Conservation (phyloP, 2,329 filamentous ascomycete species). For the Elsinoe arachidis region DNA sequence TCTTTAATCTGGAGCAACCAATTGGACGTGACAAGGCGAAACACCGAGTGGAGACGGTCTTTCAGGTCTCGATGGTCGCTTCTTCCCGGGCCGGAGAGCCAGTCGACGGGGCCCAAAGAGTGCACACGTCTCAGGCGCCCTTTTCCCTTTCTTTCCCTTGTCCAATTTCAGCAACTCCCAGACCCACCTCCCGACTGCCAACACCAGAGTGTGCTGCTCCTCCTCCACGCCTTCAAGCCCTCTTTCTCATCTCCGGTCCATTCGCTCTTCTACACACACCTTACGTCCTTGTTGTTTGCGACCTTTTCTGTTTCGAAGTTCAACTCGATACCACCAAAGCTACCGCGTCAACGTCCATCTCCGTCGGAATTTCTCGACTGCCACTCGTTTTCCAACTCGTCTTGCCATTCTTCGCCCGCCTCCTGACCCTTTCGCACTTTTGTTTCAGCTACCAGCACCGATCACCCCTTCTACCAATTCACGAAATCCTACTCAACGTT, state of each 20-base stretch:
- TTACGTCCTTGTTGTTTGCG: not conserved
- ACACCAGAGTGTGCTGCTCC: too few species aligned
- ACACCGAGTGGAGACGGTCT: not conserved
- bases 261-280: not conserved
- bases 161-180: constrained; percentile 7
- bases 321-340: too few species aligned
- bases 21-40: constrained; percentile 1
- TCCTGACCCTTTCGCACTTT: not conserved
- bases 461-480: constrained; percentile 7
- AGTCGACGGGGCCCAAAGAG: too few species aligned
- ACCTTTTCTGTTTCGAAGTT: not conserved
- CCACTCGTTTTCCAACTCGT: constrained; percentile 10
- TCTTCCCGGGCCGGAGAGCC: constrained; percentile 1
- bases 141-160: constrained; percentile 8
- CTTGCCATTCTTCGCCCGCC: constrained; percentile 6
- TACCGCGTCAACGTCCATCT: not conserved
- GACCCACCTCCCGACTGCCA: not conserved
- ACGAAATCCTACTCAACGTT: constrained; percentile 7
- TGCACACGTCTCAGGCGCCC: not conserved
- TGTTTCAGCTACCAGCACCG: constrained; percentile 5
- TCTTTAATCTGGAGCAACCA: constrained; percentile 11
- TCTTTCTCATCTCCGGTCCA: not conserved
- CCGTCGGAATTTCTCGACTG: constrained; percentile 13
- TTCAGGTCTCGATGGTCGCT: constrained; percentile 1
- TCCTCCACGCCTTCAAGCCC: not conserved